Evolutionary conservation across 2,329 filamentous ascomycete genomes (phyloP), one percentile per base, ranked within the genome.

Genomic region (Aspergillus novofumigatus): DNA sequence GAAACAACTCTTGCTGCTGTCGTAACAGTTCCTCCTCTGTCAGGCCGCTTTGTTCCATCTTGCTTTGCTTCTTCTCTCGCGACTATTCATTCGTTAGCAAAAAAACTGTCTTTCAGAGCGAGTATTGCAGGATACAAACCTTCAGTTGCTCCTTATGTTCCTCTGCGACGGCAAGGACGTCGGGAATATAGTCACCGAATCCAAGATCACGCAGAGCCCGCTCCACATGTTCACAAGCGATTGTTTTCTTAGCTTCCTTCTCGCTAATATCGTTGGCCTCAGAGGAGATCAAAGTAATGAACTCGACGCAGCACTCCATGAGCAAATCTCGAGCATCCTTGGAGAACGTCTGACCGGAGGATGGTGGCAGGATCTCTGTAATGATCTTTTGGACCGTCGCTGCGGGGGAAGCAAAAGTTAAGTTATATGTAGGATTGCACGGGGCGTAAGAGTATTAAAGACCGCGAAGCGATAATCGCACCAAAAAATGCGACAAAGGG

Each of bases 251-350:
- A 51, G 92, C 91, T 70, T 99, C 94, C 76, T 96, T 96, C 74
- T 99, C 94, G 11, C 92, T 95, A 63, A 99, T 99, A 69, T 99
- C 94, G 76, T 99, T 99, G 61, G 94, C 94, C 78, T 99, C 93
- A 50, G 91, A 96, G n/a, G 92, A 97, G 66, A 99, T 90, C 69
- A 99, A 85, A 20, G 94, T 97, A 75, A 99, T 97, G 75, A 99
- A 99, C 75, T 99, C 94, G 69, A 99, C 93, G 71, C 94, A 99
- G 79, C 94, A 97, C 79, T 97, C 94, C 69, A 99, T 99, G 53
- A 99, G 82, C 2, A 97, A 82, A 71, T 99, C 94, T 59, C 94
- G 88, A 11, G 93, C 92, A 68, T 99, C 94, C 74, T 96, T 97
- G 47, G 92, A 91, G 72, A 97, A 97, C 1, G 90, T 88, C 60